Evolutionary conservation across 1,139 yeast genomes (phyloP).

Genomic region (Saccharomyces pastorianus): DNA sequence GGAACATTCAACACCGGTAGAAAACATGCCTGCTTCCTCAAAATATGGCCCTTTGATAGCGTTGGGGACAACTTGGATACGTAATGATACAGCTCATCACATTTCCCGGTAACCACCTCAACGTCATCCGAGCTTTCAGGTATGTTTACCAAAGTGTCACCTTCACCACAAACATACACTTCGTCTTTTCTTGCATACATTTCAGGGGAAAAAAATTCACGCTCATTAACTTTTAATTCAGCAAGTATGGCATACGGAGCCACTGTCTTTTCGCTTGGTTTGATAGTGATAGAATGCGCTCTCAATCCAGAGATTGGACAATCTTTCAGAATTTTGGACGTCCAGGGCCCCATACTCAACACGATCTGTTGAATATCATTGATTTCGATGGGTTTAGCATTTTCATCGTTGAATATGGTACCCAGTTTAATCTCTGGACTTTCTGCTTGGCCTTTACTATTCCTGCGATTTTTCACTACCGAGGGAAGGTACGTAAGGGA

Average conservation of each 20-base stretch:
- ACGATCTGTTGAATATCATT: constrained; percentile 69
- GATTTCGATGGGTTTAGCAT: constrained; percentile 25
- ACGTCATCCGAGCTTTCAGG: constrained; percentile 95
- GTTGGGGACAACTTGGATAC: constrained; percentile 73
- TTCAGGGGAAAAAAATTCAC: constrained; percentile 77
- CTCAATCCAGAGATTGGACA: constrained; percentile 89
- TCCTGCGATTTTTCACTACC: background rate
- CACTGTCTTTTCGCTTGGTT: constrained; percentile 59
- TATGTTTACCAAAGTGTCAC: constrained; percentile 79
- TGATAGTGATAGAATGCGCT: constrained; percentile 89
- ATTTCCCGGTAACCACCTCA: constrained; percentile 75
- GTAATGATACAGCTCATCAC: constrained; percentile 77
- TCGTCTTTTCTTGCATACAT: constrained; percentile 93
- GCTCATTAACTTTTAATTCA: constrained; percentile 62
- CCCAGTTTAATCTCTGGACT: background rate
- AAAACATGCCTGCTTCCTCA: constrained; percentile 89
- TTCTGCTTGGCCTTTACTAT: background rate
- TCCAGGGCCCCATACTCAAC: constrained; percentile 95
- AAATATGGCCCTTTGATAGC: constrained; percentile 64
- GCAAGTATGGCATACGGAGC: constrained; percentile 93
- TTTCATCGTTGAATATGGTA: background rate
- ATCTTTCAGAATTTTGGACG: constrained; percentile 77
- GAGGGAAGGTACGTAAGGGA: background rate
- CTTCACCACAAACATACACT: constrained; percentile 96
- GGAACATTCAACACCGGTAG: constrained; percentile 91